Base-by-base conservation (phyloP, 345 rosid genomes). In the Eucalyptus microcorys region DNA sequence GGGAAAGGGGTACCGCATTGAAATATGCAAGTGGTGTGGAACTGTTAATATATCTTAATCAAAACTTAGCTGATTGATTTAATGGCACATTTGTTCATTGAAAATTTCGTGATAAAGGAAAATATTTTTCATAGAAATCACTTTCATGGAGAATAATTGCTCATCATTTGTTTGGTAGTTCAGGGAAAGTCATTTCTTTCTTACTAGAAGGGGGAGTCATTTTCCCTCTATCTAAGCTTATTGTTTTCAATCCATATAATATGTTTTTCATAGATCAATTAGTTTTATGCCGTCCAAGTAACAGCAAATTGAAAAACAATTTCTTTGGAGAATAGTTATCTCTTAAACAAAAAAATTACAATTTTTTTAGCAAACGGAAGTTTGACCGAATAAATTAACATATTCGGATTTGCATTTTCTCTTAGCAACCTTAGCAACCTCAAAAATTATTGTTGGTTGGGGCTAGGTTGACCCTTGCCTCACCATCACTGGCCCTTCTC, bases 131-230 rank as follows among this genome's bases (percentile, higher is more conserved):
- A 0, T 61, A 30, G 15, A 27, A 61, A 27, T 61, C 68, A 61
- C 7, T 61, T 27, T 27, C 68, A 61, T 12, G 8, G 8, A 61
- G n/a, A 61, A 61, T 61, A 27, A 12, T 27, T 12, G 14, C 12
- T 27, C 0, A 61, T 61, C n/a, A 59, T 27, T 59, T 59, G 2
- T 59, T 27, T 26, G 7, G 8, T 12, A 0, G 34, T 61, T 3
- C 2, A 27, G 0, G 4, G 3, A 6, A 59, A 61, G 32, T 61
- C 68, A 12, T 27, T 61, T 61, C n/a, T 27, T 27, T 61, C 7
- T 27, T 10, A 24, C 5, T 0, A 6, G 0, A 13, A 27, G n/a
- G 7, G 14, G 68, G 1, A 61, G 68, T 61, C 15, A 0, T 61
- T 61, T 61, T 61, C n/a, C 16, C 7, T 30, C 32, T 12, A 27